Base-by-base conservation (phyloP, 228 moss, liverwort and hornwort genomes). In the Sphagnum fallax region DNA sequence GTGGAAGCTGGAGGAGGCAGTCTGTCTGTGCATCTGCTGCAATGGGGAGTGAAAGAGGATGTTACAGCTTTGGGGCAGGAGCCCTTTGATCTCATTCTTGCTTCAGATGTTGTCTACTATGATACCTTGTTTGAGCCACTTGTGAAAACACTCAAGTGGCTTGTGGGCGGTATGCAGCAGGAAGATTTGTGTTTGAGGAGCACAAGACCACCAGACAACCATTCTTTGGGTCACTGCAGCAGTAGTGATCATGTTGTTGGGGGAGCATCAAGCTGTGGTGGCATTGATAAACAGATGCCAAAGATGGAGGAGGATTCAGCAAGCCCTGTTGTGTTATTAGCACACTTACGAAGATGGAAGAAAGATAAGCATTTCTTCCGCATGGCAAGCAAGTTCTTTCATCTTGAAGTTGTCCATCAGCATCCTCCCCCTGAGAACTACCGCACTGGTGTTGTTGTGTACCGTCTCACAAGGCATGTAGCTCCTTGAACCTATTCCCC, bases 271-370 rank as follows among this genome's bases (percentile, higher is more conserved):
- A 51, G 47, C 50, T 6, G 50, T 3, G 49, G 15, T 0, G 18
- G 10, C 4, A 18, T 5, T 10, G 5, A 8, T 47, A 16, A 18
- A 13, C 7, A 57, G 63, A 11, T 1, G 12, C 14, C 52, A 49
- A 5, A 52, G 6, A 18, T 18, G 9, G 5, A 49, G 16, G 63
- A 64, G 8, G 8, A 10, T 8, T 64, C 68, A 53, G 16, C n/a
- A 1, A 75, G 48, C 5, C 80, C 90, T 4, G 82, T 83, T 59
- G 82, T 93, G 48, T 72, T 88, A 61, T 64, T 97, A 71, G 91
- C 85, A 62, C 93, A 97, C 72, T 10, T 93, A 78, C 76, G 88
- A 67, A 76, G 96, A 61, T 97, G 96, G 96, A 93, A 93, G 82
- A 97, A 90, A 70, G 93, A 93, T 59, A 63, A 74, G 1, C 83